Base-by-base conservation (phyloP, 805 yeast species). In the Metschnikowia hibisci region DNA sequence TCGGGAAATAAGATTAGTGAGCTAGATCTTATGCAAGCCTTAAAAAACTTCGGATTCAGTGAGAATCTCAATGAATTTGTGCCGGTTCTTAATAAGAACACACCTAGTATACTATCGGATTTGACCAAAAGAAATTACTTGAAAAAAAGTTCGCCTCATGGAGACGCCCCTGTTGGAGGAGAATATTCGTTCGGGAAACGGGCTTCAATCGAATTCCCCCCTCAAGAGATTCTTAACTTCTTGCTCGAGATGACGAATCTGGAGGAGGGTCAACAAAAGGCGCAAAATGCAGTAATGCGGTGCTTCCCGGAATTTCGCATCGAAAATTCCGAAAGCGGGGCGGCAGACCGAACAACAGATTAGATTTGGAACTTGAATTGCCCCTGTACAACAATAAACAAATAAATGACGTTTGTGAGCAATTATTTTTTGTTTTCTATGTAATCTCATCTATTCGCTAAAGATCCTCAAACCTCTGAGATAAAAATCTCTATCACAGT, bases 151-250 rank as follows among this genome's bases (percentile, higher is more conserved):
- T 29, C 37, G 2, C 20, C 50, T 7, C 49, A 44, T 13, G 54
- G 50, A 3, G 40, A 54, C 13, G 55, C 48, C 11, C 51, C 46
- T 8, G 34, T 29, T 12, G 32, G 42, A 27, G 49, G 51, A 8
- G 62, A 56, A 40, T 67, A 60, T 45, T 42, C 53, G 2, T 48
- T 69, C 25, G 74, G 74, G 2, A 54, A 60, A 31, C 49, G 73
- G 18, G 53, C 67, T 6, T 38, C 61, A 20, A 51, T 57, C 15
- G 74, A 69, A 48, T 64, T 65, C 37, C 46, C 50, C 4, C 69
- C 71, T 1, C 41, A 47, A 11, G 43, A 59, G 9, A 58, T 68
- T 34, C 58, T 52, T 36, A 53, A 52, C 28, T 56, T 54, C n/a
- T 56, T 68, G 33, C 53, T 54, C 37, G 55, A 56, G 27, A 53